phyloP scores from a whole-genome alignment of 495 filamentous ascomycete genomes.

The Parachaetomium inaequale region DNA sequence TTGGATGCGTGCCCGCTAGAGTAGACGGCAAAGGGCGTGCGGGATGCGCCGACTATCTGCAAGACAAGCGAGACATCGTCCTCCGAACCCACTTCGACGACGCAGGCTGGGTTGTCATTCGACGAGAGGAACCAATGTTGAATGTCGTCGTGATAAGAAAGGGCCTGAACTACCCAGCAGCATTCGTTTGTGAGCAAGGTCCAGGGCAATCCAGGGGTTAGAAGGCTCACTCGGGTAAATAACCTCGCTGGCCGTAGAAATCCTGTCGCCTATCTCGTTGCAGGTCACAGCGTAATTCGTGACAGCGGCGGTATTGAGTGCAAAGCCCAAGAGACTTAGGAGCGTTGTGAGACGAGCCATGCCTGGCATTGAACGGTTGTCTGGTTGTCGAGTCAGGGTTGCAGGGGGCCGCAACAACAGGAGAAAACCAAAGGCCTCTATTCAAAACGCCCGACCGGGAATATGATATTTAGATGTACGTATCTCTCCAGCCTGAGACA shows the following conservation, averaged over 20 bases:
- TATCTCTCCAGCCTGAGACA: no score
- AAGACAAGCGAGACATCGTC: slow-evolving; percentile 26
- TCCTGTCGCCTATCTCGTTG: not conserved
- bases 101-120: slow-evolving; percentile 20
- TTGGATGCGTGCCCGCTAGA: slow-evolving; percentile 43
- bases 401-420: no score
- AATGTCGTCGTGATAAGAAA: not conserved
- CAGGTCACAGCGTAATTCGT: not conserved
- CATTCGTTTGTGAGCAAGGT: no score
- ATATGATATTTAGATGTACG: no score
- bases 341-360: not conserved
- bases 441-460: no score
- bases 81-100: slow-evolving; percentile 14
- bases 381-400: not conserved
- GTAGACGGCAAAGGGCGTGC: slow-evolving; percentile 41
- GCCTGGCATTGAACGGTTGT: not conserved
- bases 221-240: not conserved
- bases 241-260: not conserved
- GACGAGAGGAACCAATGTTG: slow-evolving; percentile 30
- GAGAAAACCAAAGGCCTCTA: no score
- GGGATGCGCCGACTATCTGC: slow-evolving; percentile 17
- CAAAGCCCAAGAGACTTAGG: not conserved
- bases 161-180: not conserved
- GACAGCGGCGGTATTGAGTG: not conserved
- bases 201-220: not conserved